Percentiles rank a stretch among this genome's conserved stretches.
Evolutionary conservation across 257 asterid genomes (phyloP).

Genomic region (Solanum paucissectum): DNA sequence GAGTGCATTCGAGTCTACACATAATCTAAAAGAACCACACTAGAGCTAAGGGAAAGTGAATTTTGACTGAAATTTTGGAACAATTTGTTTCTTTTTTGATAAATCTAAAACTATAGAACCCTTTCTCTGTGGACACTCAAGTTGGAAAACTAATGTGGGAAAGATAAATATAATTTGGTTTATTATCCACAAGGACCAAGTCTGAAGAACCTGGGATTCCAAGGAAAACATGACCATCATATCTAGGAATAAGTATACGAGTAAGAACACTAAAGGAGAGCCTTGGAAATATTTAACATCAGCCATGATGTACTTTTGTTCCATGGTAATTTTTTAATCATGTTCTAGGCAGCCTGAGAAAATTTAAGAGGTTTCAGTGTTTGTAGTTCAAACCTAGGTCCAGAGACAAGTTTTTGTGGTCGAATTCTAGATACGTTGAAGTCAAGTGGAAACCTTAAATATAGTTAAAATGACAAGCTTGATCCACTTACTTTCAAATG

Average conservation of each 20-base stretch:
- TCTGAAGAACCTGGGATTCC: not conserved
- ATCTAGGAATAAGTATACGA: not conserved
- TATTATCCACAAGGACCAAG: not conserved
- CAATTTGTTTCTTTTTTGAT: not conserved
- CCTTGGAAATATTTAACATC: not conserved
- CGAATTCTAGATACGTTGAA: not conserved
- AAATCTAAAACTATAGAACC: not conserved
- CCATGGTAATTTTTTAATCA: not conserved
- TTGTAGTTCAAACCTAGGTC: not conserved
- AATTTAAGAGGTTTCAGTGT: not conserved
- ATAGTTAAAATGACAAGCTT: not conserved
- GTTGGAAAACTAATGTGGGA: not conserved
- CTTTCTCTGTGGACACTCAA: not conserved
- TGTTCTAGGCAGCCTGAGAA: not conserved
- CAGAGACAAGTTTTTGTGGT: not conserved
- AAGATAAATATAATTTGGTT: not conserved
- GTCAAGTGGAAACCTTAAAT: not conserved
- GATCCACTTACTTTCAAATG: not conserved
- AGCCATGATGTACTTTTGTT: not conserved
- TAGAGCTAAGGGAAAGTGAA: not conserved
- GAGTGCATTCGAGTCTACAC: not conserved
- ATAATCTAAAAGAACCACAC: not conserved
- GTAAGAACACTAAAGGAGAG: not conserved
- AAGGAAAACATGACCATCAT: not conserved
- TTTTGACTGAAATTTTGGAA: not conserved